Evolutionary conservation across 345 rosid species (phyloP), one percentile per base, ranked within the genome.

Genomic region (Turnera subulata): DNA sequence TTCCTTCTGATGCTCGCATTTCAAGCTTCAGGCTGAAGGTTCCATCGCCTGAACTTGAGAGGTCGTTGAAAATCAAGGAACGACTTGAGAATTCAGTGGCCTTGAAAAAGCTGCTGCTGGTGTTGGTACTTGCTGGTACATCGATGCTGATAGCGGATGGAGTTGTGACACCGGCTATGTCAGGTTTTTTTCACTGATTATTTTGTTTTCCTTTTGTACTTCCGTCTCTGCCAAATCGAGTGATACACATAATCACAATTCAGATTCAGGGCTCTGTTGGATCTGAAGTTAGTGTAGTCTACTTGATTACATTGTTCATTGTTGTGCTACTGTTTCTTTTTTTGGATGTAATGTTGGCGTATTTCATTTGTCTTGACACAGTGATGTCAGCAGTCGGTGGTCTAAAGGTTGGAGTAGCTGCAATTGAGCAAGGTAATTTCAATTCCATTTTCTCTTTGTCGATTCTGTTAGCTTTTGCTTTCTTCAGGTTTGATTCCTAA

Each of bases 61-160:
- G 99, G 74, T 93, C 99, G 47, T 63, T 93, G 66, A 93, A 79
- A 82, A 79, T 93, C 60, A 93, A 93, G 78, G 99, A 90, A 72
- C 82, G 83, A 50, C 99, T 93, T 23, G 99, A 93, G 81, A 68
- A 60, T 60, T 90, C 99, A 46, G 59, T 73, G 66, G 43, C 85
- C 46, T 57, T 88, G 68, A 94, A 94, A 79, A 85, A 75, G 79
- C 52, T 89, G 71, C 90, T 90, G 55, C 82, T 94, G 72, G 76
- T 80, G 53, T 65, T 94, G 63, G 97, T 94, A 54, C 97, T 90
- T 78, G 97, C 87, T 52, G 96, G 99, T 65, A 94, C 99, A 62
- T 73, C 97, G 58, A 88, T 94, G 99, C 91, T 94, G 64, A 85
- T 94, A 64, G 99, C 96, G 19, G 96, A 90, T 84, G 99, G 96